Evolutionary conservation across 305 asterid genomes (phyloP).

Genomic region (Salvia sclarea): DNA sequence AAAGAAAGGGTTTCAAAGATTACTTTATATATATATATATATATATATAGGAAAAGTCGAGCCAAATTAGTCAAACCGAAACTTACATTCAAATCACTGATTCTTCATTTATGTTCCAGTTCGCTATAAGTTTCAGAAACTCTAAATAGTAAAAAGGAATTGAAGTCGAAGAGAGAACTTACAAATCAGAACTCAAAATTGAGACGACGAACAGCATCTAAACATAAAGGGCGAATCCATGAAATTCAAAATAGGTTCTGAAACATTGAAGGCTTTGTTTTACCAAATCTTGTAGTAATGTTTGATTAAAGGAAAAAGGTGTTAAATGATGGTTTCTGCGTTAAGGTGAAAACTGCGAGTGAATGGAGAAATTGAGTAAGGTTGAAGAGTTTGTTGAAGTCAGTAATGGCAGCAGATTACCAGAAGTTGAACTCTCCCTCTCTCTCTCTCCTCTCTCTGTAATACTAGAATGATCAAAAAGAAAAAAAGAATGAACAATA

Average conservation of each 20-base stretch:
- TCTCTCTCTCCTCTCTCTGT: conserved; percentile 10
- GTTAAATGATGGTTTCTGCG: conserved; percentile 7
- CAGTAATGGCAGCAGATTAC: conserved; percentile 23
- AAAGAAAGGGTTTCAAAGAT: background rate
- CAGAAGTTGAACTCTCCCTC: background rate
- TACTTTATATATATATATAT: background rate
- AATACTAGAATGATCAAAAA: too few relatives aligned
- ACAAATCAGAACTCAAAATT: conserved; percentile 37
- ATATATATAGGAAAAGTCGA: background rate
- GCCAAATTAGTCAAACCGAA: conserved; percentile 23
- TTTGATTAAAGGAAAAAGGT: conserved; percentile 14
- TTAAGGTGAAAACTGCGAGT: conserved; percentile 23
- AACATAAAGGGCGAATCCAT: conserved; percentile 5
- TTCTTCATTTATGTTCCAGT: background rate
- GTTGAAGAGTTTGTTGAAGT: background rate
- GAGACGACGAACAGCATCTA: conserved; percentile 39
- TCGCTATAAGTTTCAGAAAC: background rate
- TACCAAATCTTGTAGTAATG: conserved; percentile 15
- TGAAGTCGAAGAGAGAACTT: conserved; percentile 32
- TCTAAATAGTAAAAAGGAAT: background rate
- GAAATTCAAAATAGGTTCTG: background rate
- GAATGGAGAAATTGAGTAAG: background rate
- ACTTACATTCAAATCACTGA: background rate
- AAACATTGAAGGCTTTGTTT: background rate
- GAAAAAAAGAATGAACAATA: too few relatives aligned